These are phyloP conservation scores for Zea luxurians DNA, from an alignment of 176 grass and related monocot genomes.

Conservation along the genomic window DNA sequence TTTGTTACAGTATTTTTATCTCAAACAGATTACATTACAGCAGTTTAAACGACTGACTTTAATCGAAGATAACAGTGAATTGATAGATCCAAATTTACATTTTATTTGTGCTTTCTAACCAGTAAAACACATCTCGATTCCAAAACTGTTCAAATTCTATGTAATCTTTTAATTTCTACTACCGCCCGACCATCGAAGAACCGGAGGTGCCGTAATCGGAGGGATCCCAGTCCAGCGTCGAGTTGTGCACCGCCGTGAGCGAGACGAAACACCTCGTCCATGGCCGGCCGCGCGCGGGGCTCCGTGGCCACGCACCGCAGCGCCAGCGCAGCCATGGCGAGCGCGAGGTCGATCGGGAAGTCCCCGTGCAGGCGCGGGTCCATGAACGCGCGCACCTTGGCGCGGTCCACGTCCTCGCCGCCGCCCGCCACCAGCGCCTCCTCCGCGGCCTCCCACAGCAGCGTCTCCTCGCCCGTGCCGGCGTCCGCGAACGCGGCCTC, in stretches of 20 bases:
- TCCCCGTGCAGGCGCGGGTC: slow-evolving; percentile 52
- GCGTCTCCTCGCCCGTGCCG: slow-evolving; percentile 20
- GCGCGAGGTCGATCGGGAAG: slow-evolving; percentile 70
- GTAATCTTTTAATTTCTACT: background rate
- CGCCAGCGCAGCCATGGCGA: slow-evolving; percentile 61
- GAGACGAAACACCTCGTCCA: slow-evolving; percentile 57
- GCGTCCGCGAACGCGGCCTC: slow-evolving; percentile 44
- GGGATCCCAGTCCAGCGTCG: slow-evolving; percentile 60
- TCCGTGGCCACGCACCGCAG: slow-evolving; percentile 61
- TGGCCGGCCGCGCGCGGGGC: slow-evolving; percentile 44
- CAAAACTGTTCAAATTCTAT: background rate
- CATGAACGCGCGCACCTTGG: slow-evolving; percentile 57
- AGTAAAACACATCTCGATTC: background rate
- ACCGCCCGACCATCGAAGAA: slow-evolving; percentile 51
- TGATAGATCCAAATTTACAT: background rate
- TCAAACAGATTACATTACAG: too few relatives aligned
- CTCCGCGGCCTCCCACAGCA: slow-evolving; percentile 56
- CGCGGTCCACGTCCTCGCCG: slow-evolving; percentile 50
- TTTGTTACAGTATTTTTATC: too few relatives aligned
- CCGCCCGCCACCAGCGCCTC: slow-evolving; percentile 35
- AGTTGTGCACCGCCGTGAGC: slow-evolving; percentile 57
- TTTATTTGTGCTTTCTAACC: background rate
- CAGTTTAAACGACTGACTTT: background rate
- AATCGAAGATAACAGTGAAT: background rate
- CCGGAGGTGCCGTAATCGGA: slow-evolving; percentile 53